Base-by-base conservation (phyloP, 2,329 filamentous ascomycete species). In the Zasmidium cellare region DNA sequence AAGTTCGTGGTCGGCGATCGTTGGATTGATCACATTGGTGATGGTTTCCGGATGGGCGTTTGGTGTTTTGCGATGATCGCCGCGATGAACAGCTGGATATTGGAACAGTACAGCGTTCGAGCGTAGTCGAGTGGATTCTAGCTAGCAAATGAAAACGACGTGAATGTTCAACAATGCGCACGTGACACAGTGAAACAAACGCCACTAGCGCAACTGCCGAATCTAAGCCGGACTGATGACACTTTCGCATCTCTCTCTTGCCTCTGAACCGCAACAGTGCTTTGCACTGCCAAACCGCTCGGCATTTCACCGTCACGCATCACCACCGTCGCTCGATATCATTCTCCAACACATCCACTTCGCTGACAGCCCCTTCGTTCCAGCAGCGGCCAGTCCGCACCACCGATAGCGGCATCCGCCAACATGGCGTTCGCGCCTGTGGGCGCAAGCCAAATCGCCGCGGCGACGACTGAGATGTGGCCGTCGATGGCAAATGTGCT, bases 351-450 rank as follows among this genome's bases (percentile, higher is more conserved):
- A 9, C 47, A 25, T 28, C 23, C 9, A 22, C 31, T 44, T 35
- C 9, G 11, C 51, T 46, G 41, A 9, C 22, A 38, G 51, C 20
- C 22, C 51, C 16, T 53, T 46, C 41, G 18, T 28, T 31, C 11
- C 22, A 41, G 23, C 6, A n/a, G 51, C 51, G 51, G 51, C 51
- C 18, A 53, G 51, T 53, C 51, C 51, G 51, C 51, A 53, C 25
- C 18, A 46, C 41, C 22, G 25, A 41, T 14, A 45, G 25, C 23
- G 9, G 22, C 19, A 47, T 14, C 9, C 53, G 45, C 24, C 6
- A 49, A 3, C 24, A 55, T 55, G 53, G 44, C 53, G n/a, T 49
- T 44, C 46, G 44, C 53, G 45, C 53, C 46, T 9, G 18, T 35
- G 45, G 41, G 53, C 46, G 20, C 41, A 20, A 38, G 23, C 23